phyloP scores from a whole-genome alignment of 2,329 filamentous ascomycete species.

The Botrytis fragariae region DNA sequence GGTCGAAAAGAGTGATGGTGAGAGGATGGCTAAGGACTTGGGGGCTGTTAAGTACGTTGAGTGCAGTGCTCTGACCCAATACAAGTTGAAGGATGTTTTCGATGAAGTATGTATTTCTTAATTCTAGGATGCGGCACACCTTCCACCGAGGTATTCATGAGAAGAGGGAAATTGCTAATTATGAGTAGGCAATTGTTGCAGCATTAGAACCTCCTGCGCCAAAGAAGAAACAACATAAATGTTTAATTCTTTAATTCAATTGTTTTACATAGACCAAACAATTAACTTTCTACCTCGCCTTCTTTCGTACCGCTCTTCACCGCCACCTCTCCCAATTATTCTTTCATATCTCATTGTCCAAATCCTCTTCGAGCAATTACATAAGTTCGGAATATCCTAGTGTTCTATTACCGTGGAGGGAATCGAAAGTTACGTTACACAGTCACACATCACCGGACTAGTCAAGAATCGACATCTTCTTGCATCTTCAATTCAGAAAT shows the following conservation, averaged over 20 bases:
- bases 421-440: constrained; percentile 13
- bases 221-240: constrained; percentile 73
- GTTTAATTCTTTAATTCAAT: constrained; percentile 59
- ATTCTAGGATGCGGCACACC: not conserved
- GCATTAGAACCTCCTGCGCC: constrained; percentile 83
- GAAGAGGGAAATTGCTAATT: constrained; percentile 70
- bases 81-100: constrained; percentile 98
- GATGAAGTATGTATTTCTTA: constrained; percentile 70
- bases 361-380: constrained; percentile 1
- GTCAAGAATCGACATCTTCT: not conserved
- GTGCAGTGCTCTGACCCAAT: constrained; percentile 96
- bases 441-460: constrained; percentile 3
- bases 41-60: constrained; percentile 98
- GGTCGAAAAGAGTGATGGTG: constrained; percentile 87
- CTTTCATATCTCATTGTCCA: constrained; percentile 8
- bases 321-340: not conserved
- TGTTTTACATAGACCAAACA: constrained; percentile 1
- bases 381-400: not conserved
- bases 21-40: constrained; percentile 95
- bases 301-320: not conserved
- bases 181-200: constrained; percentile 81
- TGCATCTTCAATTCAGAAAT: not conserved
- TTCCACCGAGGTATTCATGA: constrained; percentile 2
- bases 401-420: not conserved
- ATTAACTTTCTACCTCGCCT: constrained; percentile 2